A percentile compares a stretch with the other conserved stretches of the same genome.
Evolutionary conservation across 768 basidiomycete genomes (phyloP).

Genomic region (Lactarius quietus): DNA sequence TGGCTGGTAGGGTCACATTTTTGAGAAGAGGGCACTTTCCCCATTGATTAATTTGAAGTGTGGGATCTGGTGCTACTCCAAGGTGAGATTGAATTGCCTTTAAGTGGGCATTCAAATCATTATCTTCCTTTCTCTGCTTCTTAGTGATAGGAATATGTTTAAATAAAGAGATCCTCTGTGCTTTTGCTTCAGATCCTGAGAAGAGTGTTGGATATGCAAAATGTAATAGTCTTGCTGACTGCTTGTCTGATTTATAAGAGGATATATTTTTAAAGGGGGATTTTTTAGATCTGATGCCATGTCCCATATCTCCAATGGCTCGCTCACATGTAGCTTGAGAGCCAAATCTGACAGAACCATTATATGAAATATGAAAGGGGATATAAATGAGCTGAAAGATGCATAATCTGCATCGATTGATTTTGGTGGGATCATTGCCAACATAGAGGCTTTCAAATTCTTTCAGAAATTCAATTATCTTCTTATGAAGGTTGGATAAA

Average conservation of each 20-base stretch:
- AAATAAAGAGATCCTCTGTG: background rate
- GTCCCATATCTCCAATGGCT: no score
- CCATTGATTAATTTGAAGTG: background rate
- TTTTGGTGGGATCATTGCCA: background rate
- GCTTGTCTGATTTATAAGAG: no score
- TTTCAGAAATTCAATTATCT: background rate
- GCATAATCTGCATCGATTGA: background rate
- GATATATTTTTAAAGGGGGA: no score
- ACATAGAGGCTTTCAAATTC: constrained; percentile 8
- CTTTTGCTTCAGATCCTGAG: constrained; percentile 24
- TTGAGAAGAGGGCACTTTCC: background rate
- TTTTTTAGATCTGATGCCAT: no score
- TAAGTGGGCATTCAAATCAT: background rate
- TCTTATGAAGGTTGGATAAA: background rate
- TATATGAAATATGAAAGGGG: no score
- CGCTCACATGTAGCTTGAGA: no score
- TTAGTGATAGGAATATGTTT: background rate
- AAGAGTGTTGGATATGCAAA: background rate
- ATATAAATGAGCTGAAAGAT: no score
- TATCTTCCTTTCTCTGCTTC: background rate
- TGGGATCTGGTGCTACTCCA: background rate
- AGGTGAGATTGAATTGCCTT: background rate
- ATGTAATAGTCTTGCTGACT: background rate
- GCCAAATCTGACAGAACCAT: no score
- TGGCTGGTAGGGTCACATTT: background rate